These are phyloP conservation scores for Neodidymelliopsis sp. DNA, from an alignment of 2,329 filamentous ascomycete species.

Conservation along the genomic window DNA sequence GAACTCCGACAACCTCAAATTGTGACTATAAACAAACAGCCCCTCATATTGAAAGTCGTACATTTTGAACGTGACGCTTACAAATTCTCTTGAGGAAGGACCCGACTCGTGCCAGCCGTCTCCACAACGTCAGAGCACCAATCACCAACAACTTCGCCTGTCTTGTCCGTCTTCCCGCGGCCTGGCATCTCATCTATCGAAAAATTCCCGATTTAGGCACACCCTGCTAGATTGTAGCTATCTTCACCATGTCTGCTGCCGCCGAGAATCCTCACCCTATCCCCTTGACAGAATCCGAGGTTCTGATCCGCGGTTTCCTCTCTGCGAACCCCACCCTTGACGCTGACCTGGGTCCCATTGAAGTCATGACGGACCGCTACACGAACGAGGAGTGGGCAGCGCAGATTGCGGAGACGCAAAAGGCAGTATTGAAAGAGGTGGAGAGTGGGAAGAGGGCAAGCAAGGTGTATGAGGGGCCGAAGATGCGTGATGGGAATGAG, in stretches of 20 bases:
- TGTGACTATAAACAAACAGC: constrained; percentile 28
- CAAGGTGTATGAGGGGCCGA: constrained; percentile 39
- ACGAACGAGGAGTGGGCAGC: constrained; percentile 56
- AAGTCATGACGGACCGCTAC: constrained; percentile 52
- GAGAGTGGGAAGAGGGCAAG: constrained; percentile 36
- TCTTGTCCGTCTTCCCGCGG: constrained; percentile 13
- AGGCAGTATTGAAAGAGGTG: constrained; percentile 37
- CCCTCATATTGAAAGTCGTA: not conserved
- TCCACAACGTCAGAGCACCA: constrained; percentile 20
- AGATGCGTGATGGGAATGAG: constrained; percentile 35
- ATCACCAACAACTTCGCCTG: constrained; percentile 6
- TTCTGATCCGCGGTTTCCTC: constrained; percentile 44
- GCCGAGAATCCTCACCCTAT: constrained; percentile 31
- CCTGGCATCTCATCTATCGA: constrained; percentile 15
- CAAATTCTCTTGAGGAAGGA: constrained; percentile 9
- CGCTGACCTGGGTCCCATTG: constrained; percentile 35
- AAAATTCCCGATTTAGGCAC: constrained; percentile 10
- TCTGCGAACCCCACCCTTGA: constrained; percentile 42
- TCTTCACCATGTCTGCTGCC: constrained; percentile 23
- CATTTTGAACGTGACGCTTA: constrained; percentile 3
- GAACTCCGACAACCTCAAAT: constrained; percentile 37
- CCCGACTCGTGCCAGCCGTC: constrained; percentile 13
- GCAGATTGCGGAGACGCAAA: constrained; percentile 50
- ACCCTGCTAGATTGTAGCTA: constrained; percentile 15
- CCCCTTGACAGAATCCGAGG: constrained; percentile 44